These are phyloP conservation scores for Backusella australiensis DNA, from an alignment of 192 early-diverging fungal species.

Conservation along the genomic window DNA sequence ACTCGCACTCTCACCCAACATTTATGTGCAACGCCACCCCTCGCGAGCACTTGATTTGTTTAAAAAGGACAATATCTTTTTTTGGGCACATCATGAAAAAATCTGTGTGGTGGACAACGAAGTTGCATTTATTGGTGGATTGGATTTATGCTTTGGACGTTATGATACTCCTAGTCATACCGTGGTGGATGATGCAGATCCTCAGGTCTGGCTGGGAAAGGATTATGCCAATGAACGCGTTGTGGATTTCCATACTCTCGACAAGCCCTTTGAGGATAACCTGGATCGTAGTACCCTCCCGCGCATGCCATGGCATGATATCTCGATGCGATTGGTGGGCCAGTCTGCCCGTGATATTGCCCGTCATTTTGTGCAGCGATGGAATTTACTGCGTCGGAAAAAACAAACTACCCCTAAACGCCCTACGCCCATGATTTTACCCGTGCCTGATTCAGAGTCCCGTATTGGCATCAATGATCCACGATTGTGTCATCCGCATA, in stretches of 20 bases:
- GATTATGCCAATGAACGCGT: slow-evolving; percentile 85
- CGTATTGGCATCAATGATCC: slow-evolving; percentile 37
- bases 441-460: slow-evolving; percentile 59
- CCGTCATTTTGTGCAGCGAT: slow-evolving; percentile 82
- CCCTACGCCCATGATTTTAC: slow-evolving; percentile 65
- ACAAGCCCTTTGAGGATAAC: slow-evolving; percentile 46
- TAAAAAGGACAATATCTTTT: slow-evolving; percentile 55
- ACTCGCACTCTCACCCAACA: slow-evolving; percentile 66
- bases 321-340: slow-evolving; percentile 72
- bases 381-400: slow-evolving; percentile 70
- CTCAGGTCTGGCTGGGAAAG: slow-evolving; percentile 57
- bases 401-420: slow-evolving; percentile 55
- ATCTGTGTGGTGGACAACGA: slow-evolving; percentile 74
- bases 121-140: slow-evolving; percentile 79
- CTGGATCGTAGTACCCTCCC: slow-evolving; percentile 50
- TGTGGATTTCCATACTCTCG: slow-evolving; percentile 65
- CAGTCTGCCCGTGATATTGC: slow-evolving; percentile 75
- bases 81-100: slow-evolving; percentile 88
- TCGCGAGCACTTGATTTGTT: slow-evolving; percentile 64
- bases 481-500: slow-evolving; percentile 13
- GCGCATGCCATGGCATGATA: slow-evolving; percentile 89
- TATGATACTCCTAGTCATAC: slow-evolving; percentile 77
- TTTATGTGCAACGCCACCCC: slow-evolving; percentile 77
- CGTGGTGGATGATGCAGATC: slow-evolving; percentile 53
- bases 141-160: slow-evolving; percentile 84